Evolutionary conservation across 176 grass and related monocot species (phyloP).

Genomic region (Dactylis glomerata): DNA sequence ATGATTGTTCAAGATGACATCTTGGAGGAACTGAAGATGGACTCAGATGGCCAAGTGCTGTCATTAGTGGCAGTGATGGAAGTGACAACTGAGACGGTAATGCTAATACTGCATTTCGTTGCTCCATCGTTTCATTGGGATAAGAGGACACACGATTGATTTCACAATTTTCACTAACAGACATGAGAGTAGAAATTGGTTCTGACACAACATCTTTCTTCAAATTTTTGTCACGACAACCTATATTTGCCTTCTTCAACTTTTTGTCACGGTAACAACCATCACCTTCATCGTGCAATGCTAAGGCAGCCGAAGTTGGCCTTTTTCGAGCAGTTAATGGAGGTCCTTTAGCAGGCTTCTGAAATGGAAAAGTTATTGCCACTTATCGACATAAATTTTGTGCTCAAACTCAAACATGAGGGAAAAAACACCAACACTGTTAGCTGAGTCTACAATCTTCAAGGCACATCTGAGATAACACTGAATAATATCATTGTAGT

Average conservation of each 20-base stretch:
- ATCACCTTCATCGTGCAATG: background rate
- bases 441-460: background rate
- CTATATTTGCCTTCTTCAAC: background rate
- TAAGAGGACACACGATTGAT: background rate
- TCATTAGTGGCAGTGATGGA: background rate
- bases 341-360: slow-evolving; percentile 21
- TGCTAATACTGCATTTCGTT: slow-evolving; percentile 23
- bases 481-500: background rate
- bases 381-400: slow-evolving; percentile 6
- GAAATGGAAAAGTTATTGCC: slow-evolving; percentile 16
- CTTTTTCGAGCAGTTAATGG: slow-evolving; percentile 5
- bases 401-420: background rate
- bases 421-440: background rate
- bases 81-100: background rate
- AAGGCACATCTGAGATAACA: background rate
- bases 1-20: background rate
- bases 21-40: slow-evolving; percentile 3
- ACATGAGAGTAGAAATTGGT: background rate
- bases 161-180: background rate
- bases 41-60: slow-evolving; percentile 21
- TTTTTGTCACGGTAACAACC: slow-evolving; percentile 2
- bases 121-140: slow-evolving; percentile 1
- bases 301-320: background rate
- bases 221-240: background rate
- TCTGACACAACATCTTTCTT: background rate